Percentiles rank a stretch among this genome's conserved stretches.
Conservation (phyloP, 2,329 filamentous ascomycete genomes). For the Botryotinia narcissicola region DNA sequence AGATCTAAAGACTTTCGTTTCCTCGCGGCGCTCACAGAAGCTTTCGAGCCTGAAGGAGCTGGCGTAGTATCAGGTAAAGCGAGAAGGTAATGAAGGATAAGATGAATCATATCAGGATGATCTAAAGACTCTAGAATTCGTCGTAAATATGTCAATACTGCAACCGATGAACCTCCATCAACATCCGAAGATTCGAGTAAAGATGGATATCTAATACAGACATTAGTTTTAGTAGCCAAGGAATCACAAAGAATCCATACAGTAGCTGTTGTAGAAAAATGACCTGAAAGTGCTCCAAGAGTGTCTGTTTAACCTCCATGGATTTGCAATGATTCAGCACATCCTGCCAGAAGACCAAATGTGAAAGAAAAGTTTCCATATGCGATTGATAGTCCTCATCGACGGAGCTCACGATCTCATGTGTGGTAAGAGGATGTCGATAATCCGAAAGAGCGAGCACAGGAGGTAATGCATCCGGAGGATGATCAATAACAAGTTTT, state of each 20-base stretch:
- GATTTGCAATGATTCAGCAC: conserved; percentile 94
- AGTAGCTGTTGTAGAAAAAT: conserved; percentile 92
- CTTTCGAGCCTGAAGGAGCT: conserved; percentile 40
- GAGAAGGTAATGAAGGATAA: conserved; percentile 88
- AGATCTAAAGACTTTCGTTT: conserved; percentile 88
- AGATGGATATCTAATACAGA: conserved; percentile 77
- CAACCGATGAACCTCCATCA: conserved; percentile 93
- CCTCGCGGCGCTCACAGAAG: conserved; percentile 64
- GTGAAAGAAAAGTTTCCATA: conserved; percentile 89
- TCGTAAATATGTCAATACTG: conserved; percentile 88
- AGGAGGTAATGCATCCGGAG: conserved; percentile 72
- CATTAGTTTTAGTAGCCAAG: conserved; percentile 24
- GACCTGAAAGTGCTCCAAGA: conserved; percentile 95
- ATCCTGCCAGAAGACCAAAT: conserved; percentile 97
- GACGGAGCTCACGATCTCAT: conserved; percentile 71
- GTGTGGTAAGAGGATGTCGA: conserved; percentile 64
- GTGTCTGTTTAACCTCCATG: conserved; percentile 83
- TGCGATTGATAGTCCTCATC: conserved; percentile 77
- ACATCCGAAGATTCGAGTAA: conserved; percentile 95
- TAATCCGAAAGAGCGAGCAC: conserved; percentile 90
- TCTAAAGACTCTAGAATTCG: conserved; percentile 89
- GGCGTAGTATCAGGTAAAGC: conserved; percentile 64
- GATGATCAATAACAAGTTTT: conserved; percentile 78
- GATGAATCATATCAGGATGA: conserved; percentile 89
- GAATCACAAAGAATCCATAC: conserved; percentile 48